Percentiles rank a stretch among this genome's conserved stretches.
Conservation (phyloP, 306 rosid species). For the Glycine soja region DNA sequence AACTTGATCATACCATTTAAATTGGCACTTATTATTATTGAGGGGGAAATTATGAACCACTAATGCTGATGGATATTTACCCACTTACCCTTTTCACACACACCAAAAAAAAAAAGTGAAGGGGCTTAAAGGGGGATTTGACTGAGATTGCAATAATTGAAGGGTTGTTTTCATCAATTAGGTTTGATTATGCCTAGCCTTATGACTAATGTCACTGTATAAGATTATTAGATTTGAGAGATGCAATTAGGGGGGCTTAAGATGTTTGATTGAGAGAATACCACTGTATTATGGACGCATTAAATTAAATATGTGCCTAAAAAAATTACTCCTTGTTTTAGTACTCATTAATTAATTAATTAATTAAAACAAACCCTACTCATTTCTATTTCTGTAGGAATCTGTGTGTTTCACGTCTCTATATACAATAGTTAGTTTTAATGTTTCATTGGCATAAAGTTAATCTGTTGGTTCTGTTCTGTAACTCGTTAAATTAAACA, state of each 20-base stretch:
- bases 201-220: conserved; percentile 4
- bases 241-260: neutral
- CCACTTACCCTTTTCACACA: conserved; percentile 31
- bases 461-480: neutral
- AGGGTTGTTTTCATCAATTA: conserved; percentile 37
- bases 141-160: conserved; percentile 49
- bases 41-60: conserved; percentile 5
- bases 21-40: conserved; percentile 38
- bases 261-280: neutral
- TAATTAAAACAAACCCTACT: neutral
- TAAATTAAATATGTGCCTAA: neutral
- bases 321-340: neutral
- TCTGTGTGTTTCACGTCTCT: neutral
- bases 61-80: conserved; percentile 9
- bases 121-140: conserved; percentile 41
- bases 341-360: no score
- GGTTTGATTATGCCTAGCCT: conserved; percentile 32
- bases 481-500: neutral
- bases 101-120: neutral
- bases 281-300: neutral
- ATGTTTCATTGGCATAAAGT: neutral
- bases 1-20: conserved; percentile 40
- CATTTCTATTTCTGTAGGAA: neutral
- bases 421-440: neutral
- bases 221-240: conserved; percentile 1